Base-by-base conservation (phyloP, 2,329 filamentous ascomycete genomes). In the Didymella glomerata region DNA sequence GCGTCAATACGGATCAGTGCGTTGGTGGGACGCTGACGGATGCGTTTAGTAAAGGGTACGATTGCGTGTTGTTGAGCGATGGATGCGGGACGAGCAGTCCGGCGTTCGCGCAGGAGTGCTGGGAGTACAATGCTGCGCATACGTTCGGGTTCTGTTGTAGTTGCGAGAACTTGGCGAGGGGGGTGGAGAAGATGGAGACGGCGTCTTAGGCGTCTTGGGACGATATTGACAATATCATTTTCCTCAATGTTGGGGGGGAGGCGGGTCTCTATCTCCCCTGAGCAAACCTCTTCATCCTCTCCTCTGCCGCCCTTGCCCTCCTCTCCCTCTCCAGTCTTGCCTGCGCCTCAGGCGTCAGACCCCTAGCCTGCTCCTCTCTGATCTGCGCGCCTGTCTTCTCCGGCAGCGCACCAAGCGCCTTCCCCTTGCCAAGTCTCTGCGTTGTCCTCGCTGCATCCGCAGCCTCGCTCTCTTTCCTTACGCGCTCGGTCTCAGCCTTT, bases 271-370 rank as follows among this genome's bases (percentile, higher is more conserved):
- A 60, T n/a, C 10, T 56, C 30, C 70, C 71, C 48, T 73, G 67
- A 4, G 56, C 56, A 63, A 76, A 67, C 70, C 84, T 84, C 78
- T 85, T 88, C 60, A 97, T 84, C 72, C 94, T 87, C 80, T 94
- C 93, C 78, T 98, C 95, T 0, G 93, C 94, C 9, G 95, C 95
- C 69, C 94, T 87, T 4, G 95, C 95, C 71, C 94, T 89, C 68
- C 93, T 84, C 79, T 99, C 95, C 67, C 95, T 83, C 76, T 98
- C 95, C 53, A 98, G 77, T 74, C 86, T 87, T 85, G 88, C 86
- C 74, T 88, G 86, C 86, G 95, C 93, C 79, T 98, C 94, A 0
- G 92, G 88, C 41, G 91, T 96, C 80, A 98, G 82, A 0, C 94
- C 93, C 63, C 92, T 86, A 48, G 85, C 85, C 76, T 97, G 93